Percentiles rank a stretch among this genome's conserved stretches.
Evolutionary conservation across 2,329 filamentous ascomycete species (phyloP).

Genomic region (Trichoderma atroviride): DNA sequence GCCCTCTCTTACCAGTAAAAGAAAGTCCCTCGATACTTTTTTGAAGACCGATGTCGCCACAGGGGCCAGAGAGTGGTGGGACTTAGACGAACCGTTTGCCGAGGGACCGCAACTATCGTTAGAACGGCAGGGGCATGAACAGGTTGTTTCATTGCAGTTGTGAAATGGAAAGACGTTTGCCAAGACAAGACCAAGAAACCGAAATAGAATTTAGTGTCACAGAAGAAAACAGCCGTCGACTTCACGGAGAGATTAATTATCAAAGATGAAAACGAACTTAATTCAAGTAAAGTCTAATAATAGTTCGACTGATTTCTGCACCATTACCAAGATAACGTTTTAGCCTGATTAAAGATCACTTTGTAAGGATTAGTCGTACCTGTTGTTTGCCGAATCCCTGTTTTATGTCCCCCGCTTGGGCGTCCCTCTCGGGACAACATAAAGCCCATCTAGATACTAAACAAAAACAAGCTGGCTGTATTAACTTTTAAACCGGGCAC

Average conservation of each 20-base stretch:
- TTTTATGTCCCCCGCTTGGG: not conserved
- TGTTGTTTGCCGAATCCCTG: not conserved
- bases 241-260: not conserved
- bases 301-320: not conserved
- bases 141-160: not conserved
- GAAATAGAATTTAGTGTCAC: not conserved
- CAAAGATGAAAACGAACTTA: not conserved
- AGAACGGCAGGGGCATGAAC: not conserved
- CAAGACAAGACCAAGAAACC: not conserved
- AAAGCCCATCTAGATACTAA: not conserved
- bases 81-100: not conserved
- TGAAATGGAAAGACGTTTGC: not conserved
- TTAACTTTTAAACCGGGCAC: not conserved
- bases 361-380: not conserved
- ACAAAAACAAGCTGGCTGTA: not conserved
- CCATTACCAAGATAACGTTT: not conserved
- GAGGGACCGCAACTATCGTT: not conserved
- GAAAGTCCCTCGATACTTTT: not conserved
- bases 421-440: not conserved
- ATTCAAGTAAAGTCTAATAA: not conserved
- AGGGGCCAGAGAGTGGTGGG: not conserved
- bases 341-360: not conserved
- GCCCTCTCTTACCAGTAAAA: not conserved
- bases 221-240: not conserved
- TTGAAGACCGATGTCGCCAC: not conserved